phyloP scores from a whole-genome alignment of 1,284 basidiomycete species.

The Rhodofomes roseus region DNA sequence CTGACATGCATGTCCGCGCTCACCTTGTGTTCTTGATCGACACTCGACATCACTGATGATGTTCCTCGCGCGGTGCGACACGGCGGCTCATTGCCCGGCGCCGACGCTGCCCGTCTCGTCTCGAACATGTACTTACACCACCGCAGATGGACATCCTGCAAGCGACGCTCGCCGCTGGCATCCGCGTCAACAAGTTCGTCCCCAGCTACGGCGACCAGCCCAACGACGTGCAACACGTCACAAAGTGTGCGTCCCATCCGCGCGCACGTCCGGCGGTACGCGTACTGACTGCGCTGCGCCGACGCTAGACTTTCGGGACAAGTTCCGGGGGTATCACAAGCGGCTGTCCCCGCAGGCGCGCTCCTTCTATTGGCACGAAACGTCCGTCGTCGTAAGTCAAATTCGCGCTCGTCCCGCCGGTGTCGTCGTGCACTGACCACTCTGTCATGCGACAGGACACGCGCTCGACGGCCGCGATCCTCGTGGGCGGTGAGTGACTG shows the following conservation, averaged over 20 bases:
- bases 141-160: conserved; percentile 56
- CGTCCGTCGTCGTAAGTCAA: conserved; percentile 29
- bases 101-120: background rate
- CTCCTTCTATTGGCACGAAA: conserved; percentile 32
- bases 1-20: background rate
- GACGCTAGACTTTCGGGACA: conserved; percentile 33
- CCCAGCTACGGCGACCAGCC: conserved; percentile 58
- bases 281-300: background rate
- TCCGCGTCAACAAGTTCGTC: conserved; percentile 56
- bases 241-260: conserved; percentile 25
- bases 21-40: no score
- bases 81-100: background rate
- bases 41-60: background rate
- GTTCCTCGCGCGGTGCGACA: no score
- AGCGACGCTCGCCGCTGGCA: conserved; percentile 56
- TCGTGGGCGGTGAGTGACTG: conserved; percentile 26
- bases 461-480: conserved; percentile 29
- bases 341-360: conserved; percentile 27
- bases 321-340: conserved; percentile 32
- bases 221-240: conserved; percentile 44
- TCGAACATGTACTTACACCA: no score
- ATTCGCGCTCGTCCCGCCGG: background rate
- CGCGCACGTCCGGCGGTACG: background rate
- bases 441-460: conserved; percentile 25
- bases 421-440: no score